Evolutionary conservation across 441 rosid species (phyloP), one percentile per base, ranked within the genome.

Genomic region (Jatropha multifida): DNA sequence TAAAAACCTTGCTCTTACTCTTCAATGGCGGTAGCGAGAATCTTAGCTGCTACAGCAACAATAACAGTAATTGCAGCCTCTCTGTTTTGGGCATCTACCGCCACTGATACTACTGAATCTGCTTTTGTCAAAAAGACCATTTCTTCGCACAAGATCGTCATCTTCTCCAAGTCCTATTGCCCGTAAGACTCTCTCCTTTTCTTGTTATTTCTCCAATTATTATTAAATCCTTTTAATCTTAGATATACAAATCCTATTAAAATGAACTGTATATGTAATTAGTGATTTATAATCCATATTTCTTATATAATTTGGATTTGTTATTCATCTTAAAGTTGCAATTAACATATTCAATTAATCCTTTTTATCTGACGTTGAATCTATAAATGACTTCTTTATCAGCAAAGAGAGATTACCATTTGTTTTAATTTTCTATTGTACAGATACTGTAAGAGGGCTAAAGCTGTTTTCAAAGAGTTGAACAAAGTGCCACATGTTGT

Each of bases 111-210:
- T n/a, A 68, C 87, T 9, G 87, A 85, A 65, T 79, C 79, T 41
- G 83, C 83, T 9, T 94, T 92, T 80, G 92, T 94, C 71, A 64
- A 85, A 82, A 87, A 87, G 83, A 89, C 97, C 44, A 81, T 94
- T 77, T 78, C 94, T 73, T 87, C 96, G 59, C 92, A 89, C 84
- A 82, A 86, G 86, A 89, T 94, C 88, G 92, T 94, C 85, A 89
- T 94, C 85, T 94, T 94, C 93, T 94, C 98, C 85, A 94, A 92
- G 77, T 88, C 96, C 61, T 94, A 94, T 81, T 94, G 97, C 94
- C 98, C 98, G 96, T 92, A 86, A 0, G 69, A 65, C 76, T 37
- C 55, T 37, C 55, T 41, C 42, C 51, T 44, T 4, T 0, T 55
- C 9, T 27, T 32, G 12, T 32, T 46, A 44, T 46, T 18, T 44